Evolutionary conservation across 2,329 filamentous ascomycete genomes (phyloP).

Genomic region (Diplodia corticola): DNA sequence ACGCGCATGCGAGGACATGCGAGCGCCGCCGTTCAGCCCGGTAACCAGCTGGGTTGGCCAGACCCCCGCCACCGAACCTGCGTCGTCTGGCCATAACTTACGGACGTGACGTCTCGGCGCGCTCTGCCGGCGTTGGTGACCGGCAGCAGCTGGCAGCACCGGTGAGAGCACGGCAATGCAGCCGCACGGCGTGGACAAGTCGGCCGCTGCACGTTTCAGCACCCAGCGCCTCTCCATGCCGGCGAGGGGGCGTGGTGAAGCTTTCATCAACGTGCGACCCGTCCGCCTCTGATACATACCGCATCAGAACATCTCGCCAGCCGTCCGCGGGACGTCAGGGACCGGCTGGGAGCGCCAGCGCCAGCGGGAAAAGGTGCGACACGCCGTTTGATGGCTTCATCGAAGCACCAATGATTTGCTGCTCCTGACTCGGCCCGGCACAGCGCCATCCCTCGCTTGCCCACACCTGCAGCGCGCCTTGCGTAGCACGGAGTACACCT

Average conservation of each 20-base stretch:
- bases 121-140: background rate
- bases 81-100: background rate
- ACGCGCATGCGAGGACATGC: background rate
- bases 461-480: background rate
- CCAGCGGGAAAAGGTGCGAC: background rate
- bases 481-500: background rate
- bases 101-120: background rate
- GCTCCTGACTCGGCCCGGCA: background rate
- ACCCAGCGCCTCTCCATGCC: background rate
- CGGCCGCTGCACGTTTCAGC: background rate
- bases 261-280: slow-evolving; percentile 12
- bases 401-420: background rate
- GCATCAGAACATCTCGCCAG: background rate
- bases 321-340: background rate
- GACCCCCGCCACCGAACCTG: background rate
- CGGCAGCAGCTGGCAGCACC: too few species aligned
- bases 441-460: background rate
- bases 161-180: background rate
- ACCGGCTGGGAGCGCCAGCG: background rate
- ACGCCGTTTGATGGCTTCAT: background rate
- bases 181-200: background rate
- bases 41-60: background rate
- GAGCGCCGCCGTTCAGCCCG: background rate
- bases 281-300: slow-evolving; percentile 13
- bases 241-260: background rate